These are phyloP conservation scores for Funneliformis caledonium DNA, from an alignment of 371 early-diverging fungal species.

Conservation along the genomic window DNA sequence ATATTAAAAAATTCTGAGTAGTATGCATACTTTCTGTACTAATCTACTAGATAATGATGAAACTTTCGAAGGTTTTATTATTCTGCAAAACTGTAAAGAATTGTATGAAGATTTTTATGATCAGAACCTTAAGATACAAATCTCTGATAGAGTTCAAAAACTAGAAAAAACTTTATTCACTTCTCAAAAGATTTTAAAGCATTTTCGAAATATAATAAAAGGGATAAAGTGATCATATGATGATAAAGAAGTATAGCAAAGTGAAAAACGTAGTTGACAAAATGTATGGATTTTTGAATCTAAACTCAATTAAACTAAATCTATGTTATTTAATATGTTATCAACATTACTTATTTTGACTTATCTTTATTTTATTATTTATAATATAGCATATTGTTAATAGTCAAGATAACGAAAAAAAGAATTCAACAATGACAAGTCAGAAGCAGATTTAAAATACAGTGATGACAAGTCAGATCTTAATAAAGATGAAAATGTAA, in stretches of 20 bases:
- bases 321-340: no score
- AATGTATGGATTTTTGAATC: not conserved
- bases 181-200: no score
- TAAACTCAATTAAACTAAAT: no score
- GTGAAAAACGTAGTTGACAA: not conserved
- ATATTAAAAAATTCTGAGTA: not conserved
- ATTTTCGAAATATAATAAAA: no score
- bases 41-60: not conserved
- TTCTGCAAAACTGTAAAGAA: not conserved
- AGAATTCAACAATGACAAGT: no score
- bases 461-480: no score
- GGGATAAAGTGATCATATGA: not conserved
- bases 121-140: not conserved
- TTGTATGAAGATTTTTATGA: not conserved
- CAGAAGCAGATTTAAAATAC: no score
- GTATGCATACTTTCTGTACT: not conserved
- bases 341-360: no score
- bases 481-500: not conserved
- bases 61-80: not conserved
- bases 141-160: constrained; percentile 5
- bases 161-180: no score
- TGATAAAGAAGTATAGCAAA: not conserved
- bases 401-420: no score
- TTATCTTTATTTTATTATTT: no score
- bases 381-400: no score